Base-by-base conservation (phyloP, 2,329 filamentous ascomycete species). In the Graphilbum ipis-grandicollis region DNA sequence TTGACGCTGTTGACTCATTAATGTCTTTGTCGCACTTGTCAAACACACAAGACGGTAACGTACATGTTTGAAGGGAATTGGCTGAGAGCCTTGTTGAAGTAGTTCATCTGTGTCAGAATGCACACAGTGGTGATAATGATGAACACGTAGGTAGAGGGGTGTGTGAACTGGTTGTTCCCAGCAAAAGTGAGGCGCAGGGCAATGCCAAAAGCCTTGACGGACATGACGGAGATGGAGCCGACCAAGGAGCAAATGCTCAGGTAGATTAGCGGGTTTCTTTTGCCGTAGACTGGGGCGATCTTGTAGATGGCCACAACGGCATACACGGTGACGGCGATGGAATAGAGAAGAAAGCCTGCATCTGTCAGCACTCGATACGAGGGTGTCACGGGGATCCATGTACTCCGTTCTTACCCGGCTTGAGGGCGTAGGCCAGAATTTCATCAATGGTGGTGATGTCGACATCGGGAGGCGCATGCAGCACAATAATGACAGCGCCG, bases 51-150 rank as follows among this genome's bases (percentile, higher is more conserved):
- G 23, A 25, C 23, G 23, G 12, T 25, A 25, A 25, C 81, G 55
- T 69, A 93, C 86, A 98, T 93, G 49, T 92, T 93, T 23, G 90
- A 94, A 22, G 83, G 88, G 59, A 96, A 98, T 51, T 92, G 85
- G 56, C 84, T 92, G 41, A 98, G 63, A 8, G 90, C 90, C 59
- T 98, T 98, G 67, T 98, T 98, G 60, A 98, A 93, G 59, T 98
- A 98, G 59, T 98, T 98, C 90, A 98, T 96, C 65, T 98, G 90
- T 9, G 86, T 94, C 47, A 98, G 57, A 52, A 98, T 96, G 63
- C 90, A 98, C 45, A 94, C 83, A 3, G 69, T 67, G 0, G 86
- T 90, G 45, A 96, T 73, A 46, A 98, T 94, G 58, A 88, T 77
- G 56, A 98, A 98, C 44, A 94, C 86, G 50, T 98, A 98, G 41